Evolutionary conservation across 192 early-diverging fungal species (phyloP).

Genomic region (Radiomyces spectabilis): DNA sequence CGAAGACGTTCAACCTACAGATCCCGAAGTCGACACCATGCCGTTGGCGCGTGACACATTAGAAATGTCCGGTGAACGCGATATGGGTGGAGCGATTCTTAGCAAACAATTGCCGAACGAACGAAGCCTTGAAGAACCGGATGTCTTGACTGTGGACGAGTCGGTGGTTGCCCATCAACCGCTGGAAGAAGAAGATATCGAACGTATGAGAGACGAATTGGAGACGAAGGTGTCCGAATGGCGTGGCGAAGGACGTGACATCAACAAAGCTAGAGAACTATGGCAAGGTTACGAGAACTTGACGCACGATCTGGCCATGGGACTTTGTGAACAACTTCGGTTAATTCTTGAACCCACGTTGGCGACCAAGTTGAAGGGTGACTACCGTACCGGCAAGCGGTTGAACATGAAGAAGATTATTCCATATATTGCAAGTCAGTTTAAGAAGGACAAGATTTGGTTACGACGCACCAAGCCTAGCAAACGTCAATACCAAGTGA

Average conservation of each 20-base stretch:
- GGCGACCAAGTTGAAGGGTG: conserved; percentile 93
- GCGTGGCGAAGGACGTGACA: conserved; percentile 57
- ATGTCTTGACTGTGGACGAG: conserved; percentile 23
- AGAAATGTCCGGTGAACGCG: conserved; percentile 28
- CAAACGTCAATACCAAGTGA: conserved; percentile 96
- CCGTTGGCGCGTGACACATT: conserved; percentile 29
- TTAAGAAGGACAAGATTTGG: conserved; percentile 99
- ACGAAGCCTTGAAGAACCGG: conserved; percentile 24
- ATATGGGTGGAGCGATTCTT: conserved; percentile 38
- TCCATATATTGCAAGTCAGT: conserved; percentile 97
- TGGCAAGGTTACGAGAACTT: conserved; percentile 88
- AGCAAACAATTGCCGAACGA: conserved; percentile 27
- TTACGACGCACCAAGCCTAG: conserved; percentile 92
- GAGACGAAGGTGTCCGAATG: conserved; percentile 70
- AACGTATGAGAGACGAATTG: conserved; percentile 72
- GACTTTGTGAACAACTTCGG: conserved; percentile 91
- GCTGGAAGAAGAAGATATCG: conserved; percentile 51
- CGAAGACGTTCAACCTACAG: conserved; percentile 47
- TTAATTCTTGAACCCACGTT: conserved; percentile 95
- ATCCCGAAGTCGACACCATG: conserved; percentile 28
- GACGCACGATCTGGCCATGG: conserved; percentile 85
- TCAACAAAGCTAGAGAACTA: conserved; percentile 57
- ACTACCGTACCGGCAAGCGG: conserved; percentile 97
- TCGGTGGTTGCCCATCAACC: conserved; percentile 31
- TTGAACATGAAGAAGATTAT: conserved; percentile 99